Conservation (phyloP, 192 early-diverging fungal species). For the Coemansia furcata region DNA sequence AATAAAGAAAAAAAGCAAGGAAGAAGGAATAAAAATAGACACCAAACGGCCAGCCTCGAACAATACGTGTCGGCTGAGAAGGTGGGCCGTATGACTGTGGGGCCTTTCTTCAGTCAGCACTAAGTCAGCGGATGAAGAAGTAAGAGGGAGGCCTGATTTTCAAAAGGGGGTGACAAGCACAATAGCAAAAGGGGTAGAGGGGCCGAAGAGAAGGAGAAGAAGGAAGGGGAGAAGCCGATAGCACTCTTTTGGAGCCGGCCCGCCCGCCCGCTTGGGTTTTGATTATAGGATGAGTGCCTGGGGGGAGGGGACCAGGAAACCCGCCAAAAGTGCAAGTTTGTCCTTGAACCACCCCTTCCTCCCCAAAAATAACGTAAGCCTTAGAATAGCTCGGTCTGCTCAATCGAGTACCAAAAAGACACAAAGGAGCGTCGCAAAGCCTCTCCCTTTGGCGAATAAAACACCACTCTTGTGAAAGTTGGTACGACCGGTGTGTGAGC, state of each 20-base stretch:
- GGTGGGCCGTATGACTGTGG: not conserved
- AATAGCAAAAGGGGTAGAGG: not conserved
- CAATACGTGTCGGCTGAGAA: constrained; percentile 7
- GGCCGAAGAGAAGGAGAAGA: not conserved
- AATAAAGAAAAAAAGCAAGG: constrained; percentile 18
- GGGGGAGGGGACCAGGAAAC: not conserved
- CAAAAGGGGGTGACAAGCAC: not conserved
- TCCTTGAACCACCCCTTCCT: not conserved
- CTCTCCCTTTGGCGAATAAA: not conserved
- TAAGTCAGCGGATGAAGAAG: not conserved
- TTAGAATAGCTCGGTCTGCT: not conserved
- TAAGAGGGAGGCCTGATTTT: constrained; percentile 1
- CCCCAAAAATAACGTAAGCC: not conserved
- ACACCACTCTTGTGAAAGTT: not conserved
- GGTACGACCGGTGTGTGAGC: not conserved
- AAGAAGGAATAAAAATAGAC: constrained; percentile 7
- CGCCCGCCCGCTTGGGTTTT: not conserved
- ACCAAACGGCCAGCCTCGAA: not conserved
- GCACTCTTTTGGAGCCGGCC: not conserved
- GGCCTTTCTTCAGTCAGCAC: not conserved
- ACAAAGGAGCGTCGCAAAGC: not conserved
- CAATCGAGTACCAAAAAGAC: not conserved
- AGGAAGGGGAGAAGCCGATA: not conserved
- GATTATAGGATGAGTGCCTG: constrained; percentile 1
- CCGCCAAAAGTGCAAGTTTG: not conserved